phyloP scores from a whole-genome alignment of 768 basidiomycete genomes.

The Holtermanniella nyarrowii region DNA sequence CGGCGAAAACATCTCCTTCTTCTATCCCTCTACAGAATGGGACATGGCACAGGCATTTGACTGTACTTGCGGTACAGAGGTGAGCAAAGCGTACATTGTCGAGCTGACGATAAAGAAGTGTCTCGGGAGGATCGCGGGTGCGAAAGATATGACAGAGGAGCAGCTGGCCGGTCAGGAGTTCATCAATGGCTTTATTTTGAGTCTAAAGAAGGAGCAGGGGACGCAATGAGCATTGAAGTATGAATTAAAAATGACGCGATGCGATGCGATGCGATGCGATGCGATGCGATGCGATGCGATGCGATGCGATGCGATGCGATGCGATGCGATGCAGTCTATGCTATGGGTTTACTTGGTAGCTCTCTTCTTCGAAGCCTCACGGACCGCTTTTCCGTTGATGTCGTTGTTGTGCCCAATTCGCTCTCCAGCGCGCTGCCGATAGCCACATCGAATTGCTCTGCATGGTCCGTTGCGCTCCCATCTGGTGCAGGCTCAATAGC shows the following conservation, averaged over 20 bases:
- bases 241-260: neutral
- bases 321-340: no score
- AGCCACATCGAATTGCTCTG: no score
- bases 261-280: no score
- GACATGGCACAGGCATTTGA: slow-evolving; percentile 56
- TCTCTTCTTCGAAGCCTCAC: neutral
- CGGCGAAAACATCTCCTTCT: slow-evolving; percentile 49
- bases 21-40: slow-evolving; percentile 63
- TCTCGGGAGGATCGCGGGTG: slow-evolving; percentile 46
- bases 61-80: slow-evolving; percentile 48
- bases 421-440: no score
- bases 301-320: no score
- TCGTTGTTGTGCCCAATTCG: no score
- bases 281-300: no score
- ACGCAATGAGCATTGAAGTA: neutral
- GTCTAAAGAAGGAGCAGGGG: slow-evolving; percentile 16
- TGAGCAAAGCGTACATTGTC: slow-evolving; percentile 20
- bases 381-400: neutral
- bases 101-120: slow-evolving; percentile 43
- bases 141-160: slow-evolving; percentile 43
- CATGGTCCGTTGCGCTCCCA: no score
- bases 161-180: slow-evolving; percentile 43
- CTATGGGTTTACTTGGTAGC: neutral
- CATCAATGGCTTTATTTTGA: slow-evolving; percentile 46
- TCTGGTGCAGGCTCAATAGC: neutral